Percentiles rank a stretch among this genome's conserved stretches.
These are phyloP conservation scores for Gossypium mustelinum DNA, from an alignment of 345 rosid species.

Conservation along the genomic window DNA sequence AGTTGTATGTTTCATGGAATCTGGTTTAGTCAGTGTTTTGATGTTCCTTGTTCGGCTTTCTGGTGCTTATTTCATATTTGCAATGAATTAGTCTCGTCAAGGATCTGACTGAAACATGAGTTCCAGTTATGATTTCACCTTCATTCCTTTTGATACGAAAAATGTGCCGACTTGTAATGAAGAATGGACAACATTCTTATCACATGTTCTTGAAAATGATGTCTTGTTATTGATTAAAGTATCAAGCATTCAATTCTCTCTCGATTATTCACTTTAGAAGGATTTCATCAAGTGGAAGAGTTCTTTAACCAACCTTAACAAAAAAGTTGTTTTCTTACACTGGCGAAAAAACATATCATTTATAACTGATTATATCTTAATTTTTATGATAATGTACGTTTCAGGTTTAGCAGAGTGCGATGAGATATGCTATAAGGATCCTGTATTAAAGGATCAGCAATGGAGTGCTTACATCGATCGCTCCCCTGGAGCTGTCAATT, in stretches of 20 bases:
- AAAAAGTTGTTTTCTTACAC: not conserved
- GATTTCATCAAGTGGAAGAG: slow-evolving; percentile 5
- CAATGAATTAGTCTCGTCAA: not conserved
- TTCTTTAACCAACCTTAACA: not conserved
- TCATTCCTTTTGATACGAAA: not conserved
- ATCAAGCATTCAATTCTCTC: not conserved
- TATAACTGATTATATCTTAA: not conserved
- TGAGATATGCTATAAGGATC: slow-evolving; percentile 93
- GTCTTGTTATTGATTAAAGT: no score
- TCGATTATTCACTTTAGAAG: not conserved
- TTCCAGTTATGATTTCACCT: not conserved
- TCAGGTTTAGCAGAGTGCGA: slow-evolving; percentile 73
- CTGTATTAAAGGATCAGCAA: slow-evolving; percentile 79
- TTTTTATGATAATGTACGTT: slow-evolving; percentile 25
- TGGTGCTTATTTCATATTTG: not conserved
- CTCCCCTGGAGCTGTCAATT: slow-evolving; percentile 13
- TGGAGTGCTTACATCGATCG: slow-evolving; percentile 89
- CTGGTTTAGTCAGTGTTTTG: not conserved
- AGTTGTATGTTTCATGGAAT: not conserved
- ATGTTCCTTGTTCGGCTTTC: not conserved
- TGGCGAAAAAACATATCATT: not conserved
- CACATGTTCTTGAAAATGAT: not conserved
- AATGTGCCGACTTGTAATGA: not conserved
- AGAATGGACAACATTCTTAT: not conserved
- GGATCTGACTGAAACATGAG: not conserved